These are phyloP conservation scores for Lycium ferocissimum DNA, from an alignment of 257 asterid species.

Conservation along the genomic window DNA sequence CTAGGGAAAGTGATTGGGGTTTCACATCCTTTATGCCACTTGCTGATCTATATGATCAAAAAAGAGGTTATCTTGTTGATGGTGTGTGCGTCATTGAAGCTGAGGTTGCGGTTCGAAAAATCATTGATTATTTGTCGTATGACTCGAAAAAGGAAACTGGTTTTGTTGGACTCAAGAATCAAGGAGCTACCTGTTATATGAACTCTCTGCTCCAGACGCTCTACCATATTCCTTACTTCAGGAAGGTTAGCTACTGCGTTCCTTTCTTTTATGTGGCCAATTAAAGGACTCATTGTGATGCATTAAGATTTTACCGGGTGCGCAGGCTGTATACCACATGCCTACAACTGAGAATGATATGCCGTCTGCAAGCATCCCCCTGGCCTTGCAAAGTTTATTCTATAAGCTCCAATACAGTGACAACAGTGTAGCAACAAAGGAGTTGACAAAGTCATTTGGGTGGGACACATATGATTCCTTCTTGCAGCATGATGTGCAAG, in stretches of 20 bases:
- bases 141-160: conserved; percentile 97
- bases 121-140: conserved; percentile 82
- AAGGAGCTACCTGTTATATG: conserved; percentile 99
- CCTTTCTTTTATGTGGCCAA: conserved; percentile 18
- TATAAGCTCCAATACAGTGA: conserved; percentile 93
- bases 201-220: conserved; percentile 93
- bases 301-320: conserved; percentile 24
- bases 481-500: conserved; percentile 98
- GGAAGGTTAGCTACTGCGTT: conserved; percentile 62
- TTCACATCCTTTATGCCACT: conserved; percentile 94
- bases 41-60: conserved; percentile 81
- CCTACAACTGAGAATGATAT: conserved; percentile 98
- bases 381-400: conserved; percentile 95
- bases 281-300: conserved; percentile 21
- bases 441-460: conserved; percentile 95
- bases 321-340: conserved; percentile 98
- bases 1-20: conserved; percentile 98
- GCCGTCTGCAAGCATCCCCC: conserved; percentile 95
- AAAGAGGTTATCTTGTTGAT: conserved; percentile 78
- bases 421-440: conserved; percentile 92
- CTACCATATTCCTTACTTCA: conserved; percentile 93
- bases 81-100: conserved; percentile 81
- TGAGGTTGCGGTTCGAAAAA: conserved; percentile 91
- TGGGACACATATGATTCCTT: conserved; percentile 97
- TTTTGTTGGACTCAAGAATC: conserved; percentile 95